phyloP scores from a whole-genome alignment of 148 eudicot genomes.

The Arctostaphylos glauca region DNA sequence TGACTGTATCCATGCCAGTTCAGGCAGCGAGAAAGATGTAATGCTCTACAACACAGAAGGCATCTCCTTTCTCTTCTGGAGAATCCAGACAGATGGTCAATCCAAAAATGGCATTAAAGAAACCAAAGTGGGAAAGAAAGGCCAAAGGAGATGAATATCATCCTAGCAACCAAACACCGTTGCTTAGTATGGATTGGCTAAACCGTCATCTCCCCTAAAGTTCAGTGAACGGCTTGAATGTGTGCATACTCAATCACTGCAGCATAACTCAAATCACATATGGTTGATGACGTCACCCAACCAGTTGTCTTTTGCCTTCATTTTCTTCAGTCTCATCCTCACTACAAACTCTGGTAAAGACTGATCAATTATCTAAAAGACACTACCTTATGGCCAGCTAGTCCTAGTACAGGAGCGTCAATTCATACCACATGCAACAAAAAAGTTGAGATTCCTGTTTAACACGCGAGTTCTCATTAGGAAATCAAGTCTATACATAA shows the following conservation, averaged over 20 bases:
- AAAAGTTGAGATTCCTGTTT: not conserved
- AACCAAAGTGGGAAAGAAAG: not conserved
- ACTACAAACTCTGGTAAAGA: not conserved
- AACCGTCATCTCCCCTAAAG: not conserved
- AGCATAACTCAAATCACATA: not conserved
- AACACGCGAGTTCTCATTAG: not conserved
- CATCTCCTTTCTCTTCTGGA: not conserved
- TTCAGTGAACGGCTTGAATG: not conserved
- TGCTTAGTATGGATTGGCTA: not conserved
- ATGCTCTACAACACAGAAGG: not conserved
- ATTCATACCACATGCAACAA: not conserved
- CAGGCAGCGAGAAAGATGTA: not conserved
- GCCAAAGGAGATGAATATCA: not conserved
- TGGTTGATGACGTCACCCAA: not conserved
- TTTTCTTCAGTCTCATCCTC: not conserved
- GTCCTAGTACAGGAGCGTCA: not conserved
- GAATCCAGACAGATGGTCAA: not conserved
- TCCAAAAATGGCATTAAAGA: not conserved
- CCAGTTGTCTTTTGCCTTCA: not conserved
- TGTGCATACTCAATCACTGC: not conserved
- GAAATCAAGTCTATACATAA: not conserved
- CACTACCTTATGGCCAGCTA: not conserved
- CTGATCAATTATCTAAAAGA: not conserved
- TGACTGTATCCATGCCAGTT: not conserved
- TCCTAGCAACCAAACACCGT: not conserved